Base-by-base conservation (phyloP, 371 early-diverging fungal species). In the Syncephalastrum sp. region DNA sequence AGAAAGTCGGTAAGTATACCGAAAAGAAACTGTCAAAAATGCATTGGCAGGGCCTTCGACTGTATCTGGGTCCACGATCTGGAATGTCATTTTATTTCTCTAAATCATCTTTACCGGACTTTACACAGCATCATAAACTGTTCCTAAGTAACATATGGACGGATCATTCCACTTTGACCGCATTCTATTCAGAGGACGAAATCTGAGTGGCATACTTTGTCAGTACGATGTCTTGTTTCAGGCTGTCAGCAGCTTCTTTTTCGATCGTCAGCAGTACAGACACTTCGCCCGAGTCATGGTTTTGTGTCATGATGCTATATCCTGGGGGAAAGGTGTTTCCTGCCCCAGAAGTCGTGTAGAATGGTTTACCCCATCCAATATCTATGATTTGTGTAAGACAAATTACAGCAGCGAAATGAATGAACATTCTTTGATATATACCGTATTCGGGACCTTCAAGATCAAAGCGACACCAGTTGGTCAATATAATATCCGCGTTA, bases 401-500 rank as follows among this genome's bases (percentile, higher is more conserved):
- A 33, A 33, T 33, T 8, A 33, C 38, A 33, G 38, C 38, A 10
- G 38, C 10, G 10, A 0, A 33, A 33, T 33, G 21, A 2, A 33
- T 6, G 2, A 33, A 1, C 2, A 33, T 33, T 33, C 8, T 33
- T 10, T 10, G 2, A 33, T 33, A 33, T 33, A 33, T 48, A 48
- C 48, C 55, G 47, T 33, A 54, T 17, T 24, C 57, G 47, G 71
- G 62, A 47, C 77, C 68, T 21, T 71, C 47, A 14, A 76, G 47
- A 61, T 76, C 77, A 67, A 70, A 70, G 51, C 57, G 61, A 46
- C 69, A 76, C 77, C 77, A 76, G 46, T 76, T 76, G 8, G 77
- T 71, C 45, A 74, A 61, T 2, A 73, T 67, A 1, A 76, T 13
- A 56, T 76, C 77, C 27, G 74, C 71, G 10, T 59, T n/a, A 63